Percentiles rank a stretch among this genome's conserved stretches.
Evolutionary conservation across 2,329 filamentous ascomycete genomes (phyloP).

Genomic region (Elsinoe ampelina): DNA sequence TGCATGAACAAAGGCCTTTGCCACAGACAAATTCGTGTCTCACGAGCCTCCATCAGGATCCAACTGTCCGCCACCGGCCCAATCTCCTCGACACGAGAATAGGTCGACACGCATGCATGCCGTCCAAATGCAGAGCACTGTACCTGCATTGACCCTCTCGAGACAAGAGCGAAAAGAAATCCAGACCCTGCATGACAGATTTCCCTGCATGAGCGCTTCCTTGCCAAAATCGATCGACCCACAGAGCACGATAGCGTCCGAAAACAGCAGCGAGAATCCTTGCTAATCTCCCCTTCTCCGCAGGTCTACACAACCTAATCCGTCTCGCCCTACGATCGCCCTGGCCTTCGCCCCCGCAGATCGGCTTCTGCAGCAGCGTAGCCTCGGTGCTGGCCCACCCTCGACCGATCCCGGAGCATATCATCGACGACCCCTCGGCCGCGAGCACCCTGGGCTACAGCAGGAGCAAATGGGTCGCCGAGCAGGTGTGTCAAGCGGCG

Average conservation of each 20-base stretch:
- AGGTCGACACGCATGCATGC: background rate
- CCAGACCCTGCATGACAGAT: constrained; percentile 2
- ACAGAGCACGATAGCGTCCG: too few species aligned
- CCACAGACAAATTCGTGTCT: background rate
- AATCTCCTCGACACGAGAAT: background rate
- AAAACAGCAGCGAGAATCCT: background rate
- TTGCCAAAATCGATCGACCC: too few species aligned
- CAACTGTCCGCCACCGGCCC: background rate
- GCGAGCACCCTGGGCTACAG: constrained; percentile 46
- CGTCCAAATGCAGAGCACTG: too few species aligned
- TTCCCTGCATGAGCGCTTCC: background rate
- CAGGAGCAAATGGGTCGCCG: constrained; percentile 50
- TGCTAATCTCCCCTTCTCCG: constrained; percentile 16
- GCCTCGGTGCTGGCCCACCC: constrained; percentile 33
- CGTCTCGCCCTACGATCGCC: constrained; percentile 32
- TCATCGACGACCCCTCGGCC: constrained; percentile 34
- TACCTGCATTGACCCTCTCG: too few species aligned
- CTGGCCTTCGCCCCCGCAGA: constrained; percentile 24
- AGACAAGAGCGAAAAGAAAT: background rate
- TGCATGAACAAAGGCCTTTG: background rate
- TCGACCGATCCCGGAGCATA: constrained; percentile 33
- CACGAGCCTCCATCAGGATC: background rate
- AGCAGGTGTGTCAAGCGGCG: constrained; percentile 42
- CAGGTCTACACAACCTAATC: constrained; percentile 41
- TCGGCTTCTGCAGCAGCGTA: constrained; percentile 46